These are phyloP conservation scores for Lumnitzera racemosa DNA, from an alignment of 345 rosid species.

Conservation along the genomic window DNA sequence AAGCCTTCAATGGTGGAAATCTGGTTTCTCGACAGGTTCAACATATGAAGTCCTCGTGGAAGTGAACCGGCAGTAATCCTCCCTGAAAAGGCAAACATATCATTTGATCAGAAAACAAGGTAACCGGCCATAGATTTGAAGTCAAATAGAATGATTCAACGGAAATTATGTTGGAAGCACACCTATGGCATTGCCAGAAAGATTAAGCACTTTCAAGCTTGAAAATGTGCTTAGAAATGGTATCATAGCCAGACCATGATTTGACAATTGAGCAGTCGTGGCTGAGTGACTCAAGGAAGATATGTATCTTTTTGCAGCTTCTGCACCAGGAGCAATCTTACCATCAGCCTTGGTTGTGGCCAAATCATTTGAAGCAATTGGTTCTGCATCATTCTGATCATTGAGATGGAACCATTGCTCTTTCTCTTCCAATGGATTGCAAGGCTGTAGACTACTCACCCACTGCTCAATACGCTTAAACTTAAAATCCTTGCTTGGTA, in stretches of 20 bases:
- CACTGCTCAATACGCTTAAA: slow-evolving; percentile 75
- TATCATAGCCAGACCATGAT: slow-evolving; percentile 61
- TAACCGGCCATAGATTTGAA: background rate
- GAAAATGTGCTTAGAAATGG: slow-evolving; percentile 75
- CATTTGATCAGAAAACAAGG: slow-evolving; percentile 3
- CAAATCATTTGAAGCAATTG: slow-evolving; percentile 19
- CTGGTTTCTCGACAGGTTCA: slow-evolving; percentile 78
- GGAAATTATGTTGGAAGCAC: slow-evolving; percentile 4
- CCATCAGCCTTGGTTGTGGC: slow-evolving; percentile 39
- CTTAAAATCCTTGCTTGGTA: slow-evolving; percentile 55
- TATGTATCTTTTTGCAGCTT: slow-evolving; percentile 72
- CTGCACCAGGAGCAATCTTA: slow-evolving; percentile 55
- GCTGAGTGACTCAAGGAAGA: slow-evolving; percentile 60
- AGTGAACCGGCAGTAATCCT: slow-evolving; percentile 84
- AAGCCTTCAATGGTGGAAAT: slow-evolving; percentile 84
- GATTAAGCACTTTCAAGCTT: slow-evolving; percentile 76
- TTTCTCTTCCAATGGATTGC: slow-evolving; percentile 44
- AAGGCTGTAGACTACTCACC: slow-evolving; percentile 76
- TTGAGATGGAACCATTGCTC: slow-evolving; percentile 25
- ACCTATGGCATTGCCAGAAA: slow-evolving; percentile 90
- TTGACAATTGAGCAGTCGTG: slow-evolving; percentile 68
- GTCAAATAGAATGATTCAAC: no score
- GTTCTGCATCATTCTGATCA: slow-evolving; percentile 27
- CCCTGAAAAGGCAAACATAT: slow-evolving; percentile 25
- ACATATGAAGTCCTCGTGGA: slow-evolving; percentile 79